These are phyloP conservation scores for Fusarium camptoceras DNA, from an alignment of 2,329 filamentous ascomycete genomes.

Conservation along the genomic window DNA sequence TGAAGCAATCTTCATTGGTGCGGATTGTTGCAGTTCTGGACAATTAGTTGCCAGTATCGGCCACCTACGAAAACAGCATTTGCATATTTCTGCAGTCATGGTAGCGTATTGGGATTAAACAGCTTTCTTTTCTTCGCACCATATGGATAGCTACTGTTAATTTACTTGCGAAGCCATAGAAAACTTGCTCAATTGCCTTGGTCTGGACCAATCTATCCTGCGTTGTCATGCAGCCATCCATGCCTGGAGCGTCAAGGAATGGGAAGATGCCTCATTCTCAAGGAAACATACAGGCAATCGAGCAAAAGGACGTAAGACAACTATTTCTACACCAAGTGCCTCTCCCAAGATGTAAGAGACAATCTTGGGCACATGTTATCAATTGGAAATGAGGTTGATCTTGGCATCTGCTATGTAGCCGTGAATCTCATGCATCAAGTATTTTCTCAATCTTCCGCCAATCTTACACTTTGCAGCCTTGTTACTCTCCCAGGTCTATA, in stretches of 20 bases:
- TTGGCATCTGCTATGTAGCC: constrained; percentile 56
- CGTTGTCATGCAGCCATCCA: constrained; percentile 61
- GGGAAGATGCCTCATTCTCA: constrained; percentile 65
- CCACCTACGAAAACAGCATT: neutral
- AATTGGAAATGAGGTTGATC: constrained; percentile 52
- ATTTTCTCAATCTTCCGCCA: constrained; percentile 49
- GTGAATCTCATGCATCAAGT: constrained; percentile 43
- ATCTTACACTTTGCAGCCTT: constrained; percentile 55
- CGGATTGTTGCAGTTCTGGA: neutral
- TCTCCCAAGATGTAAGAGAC: constrained; percentile 46
- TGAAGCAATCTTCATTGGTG: neutral
- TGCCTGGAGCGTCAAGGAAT: constrained; percentile 62
- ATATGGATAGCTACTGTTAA: neutral
- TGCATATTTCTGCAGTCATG: neutral
- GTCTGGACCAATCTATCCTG: constrained; percentile 61
- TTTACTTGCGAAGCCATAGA: constrained; percentile 40
- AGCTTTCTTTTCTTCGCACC: neutral
- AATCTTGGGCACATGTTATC: constrained; percentile 57
- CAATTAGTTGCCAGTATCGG: neutral
- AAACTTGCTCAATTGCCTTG: constrained; percentile 55
- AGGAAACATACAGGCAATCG: constrained; percentile 43
- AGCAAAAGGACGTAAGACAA: constrained; percentile 38
- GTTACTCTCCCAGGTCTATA: constrained; percentile 58
- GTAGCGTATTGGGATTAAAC: neutral
- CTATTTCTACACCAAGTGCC: constrained; percentile 45